Evolutionary conservation across 225 moss, liverwort and hornwort genomes (phyloP).

Genomic region (Marchantia polymorpha): DNA sequence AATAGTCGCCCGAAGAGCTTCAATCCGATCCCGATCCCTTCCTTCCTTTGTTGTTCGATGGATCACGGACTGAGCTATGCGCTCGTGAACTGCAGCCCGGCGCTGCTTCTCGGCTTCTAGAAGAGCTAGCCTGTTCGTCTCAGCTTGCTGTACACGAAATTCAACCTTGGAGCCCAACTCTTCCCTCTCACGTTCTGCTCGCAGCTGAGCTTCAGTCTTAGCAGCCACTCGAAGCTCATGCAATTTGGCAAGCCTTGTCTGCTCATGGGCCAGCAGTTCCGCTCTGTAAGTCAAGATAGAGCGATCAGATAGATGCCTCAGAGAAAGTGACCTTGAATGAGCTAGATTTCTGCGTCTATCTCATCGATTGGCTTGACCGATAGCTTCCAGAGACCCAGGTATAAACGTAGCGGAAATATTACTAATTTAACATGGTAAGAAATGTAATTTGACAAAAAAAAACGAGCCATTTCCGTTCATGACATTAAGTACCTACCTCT

Average conservation of each 20-base stretch:
- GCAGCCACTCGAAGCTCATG: constrained; percentile 95
- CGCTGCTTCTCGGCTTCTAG: constrained; percentile 91
- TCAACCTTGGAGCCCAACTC: constrained; percentile 90
- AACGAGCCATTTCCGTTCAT: too few species aligned
- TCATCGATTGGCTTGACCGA: too few species aligned
- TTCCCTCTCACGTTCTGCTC: constrained; percentile 94
- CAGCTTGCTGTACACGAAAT: constrained; percentile 93
- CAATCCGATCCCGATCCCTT: constrained; percentile 80
- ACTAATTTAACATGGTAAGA: too few species aligned
- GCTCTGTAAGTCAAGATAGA: constrained; percentile 42
- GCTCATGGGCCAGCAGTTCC: constrained; percentile 93
- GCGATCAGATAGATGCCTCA: neutral
- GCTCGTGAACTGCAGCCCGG: constrained; percentile 83
- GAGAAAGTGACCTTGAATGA: neutral
- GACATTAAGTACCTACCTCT: constrained; percentile 45
- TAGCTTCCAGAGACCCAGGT: too few species aligned
- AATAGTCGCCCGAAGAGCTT: constrained; percentile 75
- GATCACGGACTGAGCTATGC: constrained; percentile 74
- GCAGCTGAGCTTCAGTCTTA: constrained; percentile 93
- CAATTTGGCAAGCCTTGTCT: constrained; percentile 82
- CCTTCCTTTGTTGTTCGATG: constrained; percentile 82
- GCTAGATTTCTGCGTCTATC: too few species aligned
- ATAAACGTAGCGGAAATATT: too few species aligned
- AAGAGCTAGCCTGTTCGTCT: constrained; percentile 83
- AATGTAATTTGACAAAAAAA: too few species aligned